These are phyloP conservation scores for Amaranthus cruentus DNA, from an alignment of 148 eudicot species.

Conservation along the genomic window DNA sequence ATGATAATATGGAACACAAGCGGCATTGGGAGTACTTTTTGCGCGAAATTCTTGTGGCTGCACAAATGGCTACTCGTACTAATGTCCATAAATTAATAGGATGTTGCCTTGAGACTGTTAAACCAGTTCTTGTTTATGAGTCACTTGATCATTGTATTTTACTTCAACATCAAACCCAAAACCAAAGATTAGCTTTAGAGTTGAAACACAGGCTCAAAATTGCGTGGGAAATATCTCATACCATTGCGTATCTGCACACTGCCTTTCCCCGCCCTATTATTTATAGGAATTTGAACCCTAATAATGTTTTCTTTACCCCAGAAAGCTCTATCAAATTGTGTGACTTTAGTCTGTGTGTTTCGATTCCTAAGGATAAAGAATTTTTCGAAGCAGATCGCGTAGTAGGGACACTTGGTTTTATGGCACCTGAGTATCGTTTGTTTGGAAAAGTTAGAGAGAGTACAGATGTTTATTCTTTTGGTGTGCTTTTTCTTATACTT, in stretches of 20 bases:
- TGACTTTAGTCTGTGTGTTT: conserved; percentile 5
- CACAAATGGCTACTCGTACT: not conserved
- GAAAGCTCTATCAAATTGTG: not conserved
- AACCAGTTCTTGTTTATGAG: conserved; percentile 10
- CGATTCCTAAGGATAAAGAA: conserved; percentile 11
- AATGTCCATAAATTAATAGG: conserved; percentile 14
- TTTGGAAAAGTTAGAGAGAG: conserved; percentile 16
- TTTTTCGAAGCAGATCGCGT: not conserved
- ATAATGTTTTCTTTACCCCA: conserved; percentile 1
- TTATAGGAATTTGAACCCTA: conserved; percentile 1
- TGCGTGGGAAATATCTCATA: conserved; percentile 15
- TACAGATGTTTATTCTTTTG: conserved; percentile 31
- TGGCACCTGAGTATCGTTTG: conserved; percentile 27
- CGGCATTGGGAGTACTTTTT: not conserved
- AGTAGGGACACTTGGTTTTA: conserved; percentile 1
- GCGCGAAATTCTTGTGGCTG: conserved; percentile 6
- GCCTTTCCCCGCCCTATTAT: conserved; percentile 18
- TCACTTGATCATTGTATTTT: not conserved
- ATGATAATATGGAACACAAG: conserved; percentile 12
- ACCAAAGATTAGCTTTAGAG: not conserved
- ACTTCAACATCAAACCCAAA: not conserved
- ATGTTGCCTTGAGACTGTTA: conserved; percentile 11
- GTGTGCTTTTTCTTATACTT: conserved; percentile 18
- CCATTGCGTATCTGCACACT: conserved; percentile 13
- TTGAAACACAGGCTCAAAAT: conserved; percentile 17